Percentiles rank a stretch among this genome's conserved stretches.
These are phyloP conservation scores for Fistulinella prunicolor DNA, from an alignment of 768 basidiomycete genomes.

Conservation along the genomic window DNA sequence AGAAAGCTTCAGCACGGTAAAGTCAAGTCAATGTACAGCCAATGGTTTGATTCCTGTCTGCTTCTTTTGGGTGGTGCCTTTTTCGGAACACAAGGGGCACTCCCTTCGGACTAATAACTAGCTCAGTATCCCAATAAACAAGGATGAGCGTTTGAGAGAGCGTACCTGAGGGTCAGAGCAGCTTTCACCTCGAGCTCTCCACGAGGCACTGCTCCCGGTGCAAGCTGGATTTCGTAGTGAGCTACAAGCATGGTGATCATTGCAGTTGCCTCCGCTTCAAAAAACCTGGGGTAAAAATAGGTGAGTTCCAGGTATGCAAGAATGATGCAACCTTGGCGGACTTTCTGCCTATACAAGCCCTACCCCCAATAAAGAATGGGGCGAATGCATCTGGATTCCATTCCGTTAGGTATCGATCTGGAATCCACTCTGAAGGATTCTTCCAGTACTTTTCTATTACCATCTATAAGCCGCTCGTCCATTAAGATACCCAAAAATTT, in stretches of 20 bases:
- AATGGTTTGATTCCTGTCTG: no score
- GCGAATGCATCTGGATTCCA: background rate
- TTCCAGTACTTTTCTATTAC: background rate
- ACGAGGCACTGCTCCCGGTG: background rate
- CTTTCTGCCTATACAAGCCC: conserved; percentile 2
- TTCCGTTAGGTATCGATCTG: background rate
- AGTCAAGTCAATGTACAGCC: no score
- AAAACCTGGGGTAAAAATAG: background rate
- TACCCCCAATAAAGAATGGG: background rate
- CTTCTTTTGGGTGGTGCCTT: background rate
- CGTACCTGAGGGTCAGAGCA: background rate
- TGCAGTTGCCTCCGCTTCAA: background rate
- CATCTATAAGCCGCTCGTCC: background rate
- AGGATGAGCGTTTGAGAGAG: background rate
- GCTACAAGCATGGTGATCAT: background rate
- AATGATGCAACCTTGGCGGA: background rate
- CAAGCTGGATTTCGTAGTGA: background rate
- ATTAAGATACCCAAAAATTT: background rate
- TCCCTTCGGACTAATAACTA: background rate
- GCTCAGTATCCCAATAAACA: background rate
- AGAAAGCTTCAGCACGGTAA: no score
- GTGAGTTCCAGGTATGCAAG: background rate
- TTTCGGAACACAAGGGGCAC: background rate
- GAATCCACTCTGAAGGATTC: background rate
- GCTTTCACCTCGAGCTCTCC: background rate